Evolutionary conservation across 345 rosid species (phyloP).

Genomic region (Populus deltoides): DNA sequence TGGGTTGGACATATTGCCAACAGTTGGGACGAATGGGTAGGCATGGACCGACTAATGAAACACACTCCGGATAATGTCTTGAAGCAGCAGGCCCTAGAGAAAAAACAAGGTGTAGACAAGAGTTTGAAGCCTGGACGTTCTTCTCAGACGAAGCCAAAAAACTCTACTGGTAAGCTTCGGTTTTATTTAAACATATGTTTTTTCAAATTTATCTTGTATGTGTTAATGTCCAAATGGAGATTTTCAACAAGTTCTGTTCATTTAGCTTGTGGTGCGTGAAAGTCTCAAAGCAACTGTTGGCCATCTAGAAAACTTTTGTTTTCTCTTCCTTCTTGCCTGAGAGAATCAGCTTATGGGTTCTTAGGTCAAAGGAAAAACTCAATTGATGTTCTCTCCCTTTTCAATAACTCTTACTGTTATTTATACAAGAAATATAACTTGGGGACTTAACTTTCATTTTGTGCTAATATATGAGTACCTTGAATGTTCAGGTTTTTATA

Average conservation of each 20-base stretch:
- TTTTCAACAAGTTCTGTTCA: too few relatives aligned
- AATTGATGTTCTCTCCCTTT: background rate
- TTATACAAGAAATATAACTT: background rate
- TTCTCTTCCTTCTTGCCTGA: background rate
- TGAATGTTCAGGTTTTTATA: background rate
- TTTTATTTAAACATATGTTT: background rate
- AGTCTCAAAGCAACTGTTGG: background rate
- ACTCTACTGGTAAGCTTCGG: conserved; percentile 23
- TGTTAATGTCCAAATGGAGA: too few relatives aligned
- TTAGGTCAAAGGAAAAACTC: background rate
- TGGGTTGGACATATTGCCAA: conserved; percentile 47
- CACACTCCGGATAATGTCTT: conserved; percentile 28
- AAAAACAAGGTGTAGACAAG: conserved; percentile 27
- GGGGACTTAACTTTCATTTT: background rate
- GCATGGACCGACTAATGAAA: conserved; percentile 29
- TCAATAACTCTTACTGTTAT: background rate
- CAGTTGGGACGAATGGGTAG: conserved; percentile 42
- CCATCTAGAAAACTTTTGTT: background rate
- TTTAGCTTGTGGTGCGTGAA: background rate
- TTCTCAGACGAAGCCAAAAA: conserved; percentile 30
- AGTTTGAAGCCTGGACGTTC: conserved; percentile 28
- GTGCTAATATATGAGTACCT: background rate
- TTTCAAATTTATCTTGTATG: background rate
- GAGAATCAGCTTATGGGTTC: background rate
- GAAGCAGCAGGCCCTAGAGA: conserved; percentile 34